Evolutionary conservation across 495 filamentous ascomycete species (phyloP).

Genomic region (Neurospora sp.): DNA sequence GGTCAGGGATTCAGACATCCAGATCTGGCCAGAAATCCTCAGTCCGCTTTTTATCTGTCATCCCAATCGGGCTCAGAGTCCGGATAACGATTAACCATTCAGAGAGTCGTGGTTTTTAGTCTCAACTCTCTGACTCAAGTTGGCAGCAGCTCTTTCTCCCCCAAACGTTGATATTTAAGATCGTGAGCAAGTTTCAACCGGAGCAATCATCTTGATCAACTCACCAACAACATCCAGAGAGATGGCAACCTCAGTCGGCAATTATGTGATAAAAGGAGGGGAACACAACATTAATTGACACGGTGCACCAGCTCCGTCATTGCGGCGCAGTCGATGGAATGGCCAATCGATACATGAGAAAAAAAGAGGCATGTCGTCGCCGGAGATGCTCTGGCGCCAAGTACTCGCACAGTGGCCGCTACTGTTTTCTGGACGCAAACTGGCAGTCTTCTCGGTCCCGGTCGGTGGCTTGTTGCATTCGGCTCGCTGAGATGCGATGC

Average conservation of each 20-base stretch:
- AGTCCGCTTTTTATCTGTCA: neutral
- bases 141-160: neutral
- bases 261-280: neutral
- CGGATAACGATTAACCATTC: neutral
- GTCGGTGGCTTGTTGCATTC: constrained; percentile 5
- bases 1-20: neutral
- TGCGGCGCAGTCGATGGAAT: neutral
- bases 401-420: constrained; percentile 16
- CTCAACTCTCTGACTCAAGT: neutral
- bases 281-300: neutral
- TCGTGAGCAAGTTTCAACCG: neutral
- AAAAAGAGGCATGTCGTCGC: neutral
- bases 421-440: constrained; percentile 8
- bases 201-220: neutral
- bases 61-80: neutral
- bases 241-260: neutral
- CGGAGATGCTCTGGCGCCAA: constrained; percentile 3
- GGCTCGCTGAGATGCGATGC: neutral
- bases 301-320: neutral
- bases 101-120: neutral
- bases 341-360: neutral
- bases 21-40: neutral
- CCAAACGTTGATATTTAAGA: neutral
- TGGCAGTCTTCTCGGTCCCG: constrained; percentile 8
- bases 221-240: neutral